These are phyloP conservation scores for Aaosphaeria pasadenensis DNA, from an alignment of 2,329 filamentous ascomycete species.

Conservation along the genomic window DNA sequence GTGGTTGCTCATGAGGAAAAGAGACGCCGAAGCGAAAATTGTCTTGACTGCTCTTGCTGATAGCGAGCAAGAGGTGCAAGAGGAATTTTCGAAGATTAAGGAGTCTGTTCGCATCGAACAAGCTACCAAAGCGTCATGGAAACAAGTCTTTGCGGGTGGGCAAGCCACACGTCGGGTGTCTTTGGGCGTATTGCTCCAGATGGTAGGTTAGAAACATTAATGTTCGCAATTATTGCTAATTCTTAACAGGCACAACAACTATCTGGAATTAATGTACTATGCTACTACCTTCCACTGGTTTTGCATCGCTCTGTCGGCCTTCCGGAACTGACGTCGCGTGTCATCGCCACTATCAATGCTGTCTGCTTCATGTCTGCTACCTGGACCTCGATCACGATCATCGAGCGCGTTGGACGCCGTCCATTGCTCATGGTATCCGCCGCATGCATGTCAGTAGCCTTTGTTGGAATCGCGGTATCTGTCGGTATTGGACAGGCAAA, in stretches of 20 bases:
- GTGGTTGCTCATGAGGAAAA: slow-evolving; percentile 4
- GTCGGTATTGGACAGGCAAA: slow-evolving; percentile 10
- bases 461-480: slow-evolving; percentile 14
- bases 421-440: slow-evolving; percentile 6
- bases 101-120: slow-evolving; percentile 17
- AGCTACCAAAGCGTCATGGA: slow-evolving; percentile 14
- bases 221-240: neutral
- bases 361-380: slow-evolving; percentile 5
- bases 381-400: slow-evolving; percentile 3
- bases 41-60: slow-evolving; percentile 1
- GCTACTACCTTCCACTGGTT: slow-evolving; percentile 9
- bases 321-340: slow-evolving; percentile 3
- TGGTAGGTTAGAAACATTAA: neutral
- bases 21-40: slow-evolving; percentile 3
- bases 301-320: slow-evolving; percentile 8
- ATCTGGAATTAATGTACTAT: slow-evolving; percentile 7
- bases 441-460: slow-evolving; percentile 4
- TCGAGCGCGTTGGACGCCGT: slow-evolving; percentile 5
- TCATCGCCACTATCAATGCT: slow-evolving; percentile 6
- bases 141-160: slow-evolving; percentile 13
- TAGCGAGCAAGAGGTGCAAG: slow-evolving; percentile 8
- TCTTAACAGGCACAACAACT: slow-evolving; percentile 5
- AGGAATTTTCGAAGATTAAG: slow-evolving; percentile 11
- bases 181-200: slow-evolving; percentile 16
- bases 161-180: slow-evolving; percentile 13